Conservation (phyloP, 768 basidiomycete genomes). For the Leccinum disarticulatum region DNA sequence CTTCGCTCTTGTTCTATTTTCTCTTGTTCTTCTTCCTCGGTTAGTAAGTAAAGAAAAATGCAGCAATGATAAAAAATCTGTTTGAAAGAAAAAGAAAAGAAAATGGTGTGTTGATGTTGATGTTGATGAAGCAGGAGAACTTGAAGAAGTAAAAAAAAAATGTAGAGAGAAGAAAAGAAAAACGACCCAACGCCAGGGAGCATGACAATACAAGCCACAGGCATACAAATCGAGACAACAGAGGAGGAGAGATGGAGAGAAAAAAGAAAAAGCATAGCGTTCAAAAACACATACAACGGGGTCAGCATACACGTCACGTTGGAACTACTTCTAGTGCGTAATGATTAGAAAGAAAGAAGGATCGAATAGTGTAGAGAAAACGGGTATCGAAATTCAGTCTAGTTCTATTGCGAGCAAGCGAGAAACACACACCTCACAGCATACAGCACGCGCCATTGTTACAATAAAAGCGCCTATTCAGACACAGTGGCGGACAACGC, state of each 20-base stretch:
- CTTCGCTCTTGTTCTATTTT: neutral
- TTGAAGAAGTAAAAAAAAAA: neutral
- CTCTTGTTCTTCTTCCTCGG: neutral
- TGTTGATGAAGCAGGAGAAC: slow-evolving; percentile 11
- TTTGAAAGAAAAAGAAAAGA: neutral
- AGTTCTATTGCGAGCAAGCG: slow-evolving; percentile 8
- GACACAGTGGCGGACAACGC: slow-evolving; percentile 27
- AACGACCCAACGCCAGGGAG: slow-evolving; percentile 2
- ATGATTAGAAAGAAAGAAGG: slow-evolving; percentile 8
- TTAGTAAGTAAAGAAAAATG: neutral
- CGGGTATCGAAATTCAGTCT: slow-evolving; percentile 22
- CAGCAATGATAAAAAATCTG: slow-evolving; percentile 3
- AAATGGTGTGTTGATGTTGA: neutral
- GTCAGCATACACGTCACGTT: slow-evolving; percentile 27
- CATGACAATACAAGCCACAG: slow-evolving; percentile 26
- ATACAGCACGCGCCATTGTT: slow-evolving; percentile 7
- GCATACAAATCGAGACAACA: slow-evolving; percentile 24
- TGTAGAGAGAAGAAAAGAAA: slow-evolving; percentile 7
- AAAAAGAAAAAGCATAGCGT: slow-evolving; percentile 22
- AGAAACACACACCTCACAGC: slow-evolving; percentile 28
- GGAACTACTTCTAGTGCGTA: slow-evolving; percentile 1
- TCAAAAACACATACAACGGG: slow-evolving; percentile 19
- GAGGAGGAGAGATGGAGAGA: neutral
- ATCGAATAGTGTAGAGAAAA: slow-evolving; percentile 14
- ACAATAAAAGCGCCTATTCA: slow-evolving; percentile 14